Evolutionary conservation across 371 early-diverging fungal genomes (phyloP).

Genomic region (Saksenaea oblongispora): DNA sequence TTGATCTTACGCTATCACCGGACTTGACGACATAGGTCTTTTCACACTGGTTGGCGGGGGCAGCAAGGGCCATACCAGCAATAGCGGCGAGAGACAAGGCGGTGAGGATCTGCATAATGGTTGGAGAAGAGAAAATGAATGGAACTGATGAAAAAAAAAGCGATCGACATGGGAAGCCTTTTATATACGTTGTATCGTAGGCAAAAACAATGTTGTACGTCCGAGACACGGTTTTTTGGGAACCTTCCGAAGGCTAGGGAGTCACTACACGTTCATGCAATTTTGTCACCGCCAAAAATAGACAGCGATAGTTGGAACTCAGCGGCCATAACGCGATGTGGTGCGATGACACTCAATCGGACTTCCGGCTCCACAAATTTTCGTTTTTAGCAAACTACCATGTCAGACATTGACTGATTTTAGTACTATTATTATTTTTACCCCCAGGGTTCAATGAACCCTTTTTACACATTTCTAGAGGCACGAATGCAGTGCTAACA

Average conservation of each 20-base stretch:
- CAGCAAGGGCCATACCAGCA: conserved; percentile 10
- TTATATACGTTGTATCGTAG: background rate
- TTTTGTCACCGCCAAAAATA: background rate
- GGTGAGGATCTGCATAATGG: conserved; percentile 2
- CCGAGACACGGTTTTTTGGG: background rate
- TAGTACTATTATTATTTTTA: conserved; percentile 1
- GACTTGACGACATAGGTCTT: conserved; percentile 26
- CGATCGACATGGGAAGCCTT: background rate
- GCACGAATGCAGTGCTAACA: too few species aligned
- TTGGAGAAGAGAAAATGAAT: background rate
- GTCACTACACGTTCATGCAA: background rate
- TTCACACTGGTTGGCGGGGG: conserved; percentile 10
- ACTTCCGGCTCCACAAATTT: background rate
- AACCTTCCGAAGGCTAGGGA: background rate
- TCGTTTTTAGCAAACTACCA: background rate
- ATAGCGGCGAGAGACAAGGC: conserved; percentile 15
- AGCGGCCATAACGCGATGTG: background rate
- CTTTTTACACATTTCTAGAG: background rate
- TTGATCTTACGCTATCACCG: conserved; percentile 18
- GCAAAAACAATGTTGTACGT: background rate
- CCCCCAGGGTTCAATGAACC: conserved; percentile 6
- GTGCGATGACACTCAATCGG: background rate
- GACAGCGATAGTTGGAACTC: background rate
- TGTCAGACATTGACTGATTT: background rate
- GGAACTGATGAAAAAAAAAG: background rate